phyloP scores from a whole-genome alignment of 2,329 filamentous ascomycete genomes.

The Neonectria neomacrospora region DNA sequence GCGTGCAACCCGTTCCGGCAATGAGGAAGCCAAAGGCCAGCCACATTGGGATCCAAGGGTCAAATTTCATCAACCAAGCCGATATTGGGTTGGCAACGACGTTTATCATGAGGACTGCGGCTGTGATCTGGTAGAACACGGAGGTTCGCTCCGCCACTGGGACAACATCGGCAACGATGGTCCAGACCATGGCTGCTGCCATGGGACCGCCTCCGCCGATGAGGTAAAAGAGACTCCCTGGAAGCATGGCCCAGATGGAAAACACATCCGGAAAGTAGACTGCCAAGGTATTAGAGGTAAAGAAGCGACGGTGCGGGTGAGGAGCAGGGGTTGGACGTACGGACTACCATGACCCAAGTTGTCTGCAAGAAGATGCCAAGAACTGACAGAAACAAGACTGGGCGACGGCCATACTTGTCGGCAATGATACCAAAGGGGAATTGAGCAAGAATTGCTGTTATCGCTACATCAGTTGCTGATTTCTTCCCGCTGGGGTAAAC shows the following conservation, averaged over 20 bases:
- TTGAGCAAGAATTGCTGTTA: constrained; percentile 54
- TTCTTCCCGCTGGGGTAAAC: background rate
- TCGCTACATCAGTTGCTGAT: constrained; percentile 10
- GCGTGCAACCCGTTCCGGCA: constrained; percentile 44
- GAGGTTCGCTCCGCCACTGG: constrained; percentile 52
- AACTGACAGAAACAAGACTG: constrained; percentile 53
- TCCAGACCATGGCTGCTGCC: constrained; percentile 57
- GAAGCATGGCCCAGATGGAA: constrained; percentile 54
- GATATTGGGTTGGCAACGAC: constrained; percentile 54
- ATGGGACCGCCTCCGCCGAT: constrained; percentile 56
- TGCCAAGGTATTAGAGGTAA: constrained; percentile 39
- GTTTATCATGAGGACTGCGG: constrained; percentile 52
- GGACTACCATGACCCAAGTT: constrained; percentile 46
- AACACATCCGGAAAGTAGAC: constrained; percentile 52
- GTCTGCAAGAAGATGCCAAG: constrained; percentile 46
- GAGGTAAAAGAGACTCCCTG: constrained; percentile 49
- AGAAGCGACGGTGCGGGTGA: background rate
- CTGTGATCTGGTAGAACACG: constrained; percentile 54
- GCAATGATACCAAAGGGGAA: constrained; percentile 60
- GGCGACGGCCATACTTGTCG: constrained; percentile 58
- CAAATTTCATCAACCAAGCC: constrained; percentile 52
- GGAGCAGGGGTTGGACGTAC: constrained; percentile 40
- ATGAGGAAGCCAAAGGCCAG: constrained; percentile 47
- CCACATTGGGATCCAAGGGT: constrained; percentile 55
- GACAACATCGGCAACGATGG: constrained; percentile 57